Conservation (phyloP, 345 rosid genomes). For the Alliaria petiolata region DNA sequence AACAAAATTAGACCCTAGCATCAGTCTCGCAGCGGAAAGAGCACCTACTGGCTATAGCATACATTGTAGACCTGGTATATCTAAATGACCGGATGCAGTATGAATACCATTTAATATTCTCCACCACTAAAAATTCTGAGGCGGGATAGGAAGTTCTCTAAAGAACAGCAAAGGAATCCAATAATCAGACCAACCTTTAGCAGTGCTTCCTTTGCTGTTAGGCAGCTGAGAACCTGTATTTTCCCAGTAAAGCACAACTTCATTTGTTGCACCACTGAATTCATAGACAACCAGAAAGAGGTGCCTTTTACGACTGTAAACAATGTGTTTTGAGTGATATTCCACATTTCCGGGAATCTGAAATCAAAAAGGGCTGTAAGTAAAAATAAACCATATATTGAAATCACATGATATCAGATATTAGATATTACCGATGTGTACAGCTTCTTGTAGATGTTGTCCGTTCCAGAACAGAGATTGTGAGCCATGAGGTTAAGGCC, state of each 20-base stretch:
- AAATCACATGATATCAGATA: conserved; percentile 11
- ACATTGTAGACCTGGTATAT: not conserved
- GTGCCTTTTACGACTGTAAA: conserved; percentile 66
- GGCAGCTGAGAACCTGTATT: conserved; percentile 59
- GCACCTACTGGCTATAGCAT: conserved; percentile 18
- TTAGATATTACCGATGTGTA: conserved; percentile 68
- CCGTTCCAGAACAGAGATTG: conserved; percentile 82
- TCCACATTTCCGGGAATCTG: conserved; percentile 88
- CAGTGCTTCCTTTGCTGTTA: conserved; percentile 70
- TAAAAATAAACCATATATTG: not conserved
- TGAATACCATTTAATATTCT: not conserved
- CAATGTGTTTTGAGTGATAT: conserved; percentile 65
- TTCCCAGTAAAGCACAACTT: conserved; percentile 94
- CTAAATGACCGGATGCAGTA: not conserved
- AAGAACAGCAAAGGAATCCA: conserved; percentile 4
- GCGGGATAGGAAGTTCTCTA: not conserved
- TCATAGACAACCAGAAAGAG: conserved; percentile 85
- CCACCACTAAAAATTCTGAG: not conserved
- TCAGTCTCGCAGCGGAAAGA: conserved; percentile 2
- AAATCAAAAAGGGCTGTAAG: conserved; percentile 25
- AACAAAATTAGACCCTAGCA: conserved; percentile 7
- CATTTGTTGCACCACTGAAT: conserved; percentile 75
- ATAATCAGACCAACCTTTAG: conserved; percentile 58
- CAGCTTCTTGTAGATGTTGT: conserved; percentile 77
- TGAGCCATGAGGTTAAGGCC: conserved; percentile 83